These are phyloP conservation scores for Musa schizocarpa DNA, from an alignment of 176 grass and related monocot genomes.

Conservation along the genomic window DNA sequence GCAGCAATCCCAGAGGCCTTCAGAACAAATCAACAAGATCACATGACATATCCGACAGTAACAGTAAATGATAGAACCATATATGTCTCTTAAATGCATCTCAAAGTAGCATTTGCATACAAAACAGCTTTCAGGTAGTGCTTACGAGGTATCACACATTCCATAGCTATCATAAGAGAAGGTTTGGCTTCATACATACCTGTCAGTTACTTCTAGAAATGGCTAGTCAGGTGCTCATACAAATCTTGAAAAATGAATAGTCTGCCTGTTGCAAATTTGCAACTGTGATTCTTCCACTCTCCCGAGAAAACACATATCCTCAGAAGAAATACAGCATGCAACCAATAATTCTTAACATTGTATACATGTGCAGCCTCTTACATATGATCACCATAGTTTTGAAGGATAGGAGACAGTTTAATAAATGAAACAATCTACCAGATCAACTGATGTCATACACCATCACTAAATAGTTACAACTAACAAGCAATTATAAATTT, in stretches of 20 bases:
- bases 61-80: neutral
- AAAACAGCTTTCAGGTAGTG: neutral
- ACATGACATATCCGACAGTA: neutral
- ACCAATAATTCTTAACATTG: neutral
- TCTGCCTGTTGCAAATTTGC: neutral
- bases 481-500: too few relatives aligned
- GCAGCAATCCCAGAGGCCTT: conserved; percentile 92
- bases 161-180: neutral
- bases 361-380: too few relatives aligned
- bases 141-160: too few relatives aligned
- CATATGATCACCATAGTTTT: too few relatives aligned
- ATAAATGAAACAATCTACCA: too few relatives aligned
- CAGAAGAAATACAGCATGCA: neutral
- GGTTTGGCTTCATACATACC: neutral
- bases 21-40: conserved; percentile 13
- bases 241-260: neutral
- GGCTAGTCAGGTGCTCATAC: neutral
- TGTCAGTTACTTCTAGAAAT: neutral
- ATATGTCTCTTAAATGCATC: neutral
- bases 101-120: neutral
- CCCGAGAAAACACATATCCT: neutral
- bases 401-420: too few relatives aligned
- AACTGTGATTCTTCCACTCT: neutral
- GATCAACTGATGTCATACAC: too few relatives aligned
- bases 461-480: too few relatives aligned